These are phyloP conservation scores for Breynia disticha DNA, from an alignment of 441 rosid genomes.

Conservation along the genomic window DNA sequence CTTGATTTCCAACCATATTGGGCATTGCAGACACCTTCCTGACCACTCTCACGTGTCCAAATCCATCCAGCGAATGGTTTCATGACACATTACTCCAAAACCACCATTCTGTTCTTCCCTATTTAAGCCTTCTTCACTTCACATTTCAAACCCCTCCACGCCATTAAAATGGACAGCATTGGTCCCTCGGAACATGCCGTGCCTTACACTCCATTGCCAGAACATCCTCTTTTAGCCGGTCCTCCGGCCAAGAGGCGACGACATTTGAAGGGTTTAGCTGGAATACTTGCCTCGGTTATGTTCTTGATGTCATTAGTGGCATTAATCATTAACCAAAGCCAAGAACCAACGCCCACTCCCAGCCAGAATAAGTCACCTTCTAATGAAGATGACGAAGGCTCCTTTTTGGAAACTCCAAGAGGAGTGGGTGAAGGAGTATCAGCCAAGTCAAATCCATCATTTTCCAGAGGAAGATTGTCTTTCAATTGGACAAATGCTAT, in stretches of 20 bases:
- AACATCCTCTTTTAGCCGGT: constrained; percentile 12
- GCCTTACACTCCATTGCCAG: constrained; percentile 34
- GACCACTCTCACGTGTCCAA: no score
- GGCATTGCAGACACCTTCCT: no score
- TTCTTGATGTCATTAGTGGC: constrained; percentile 31
- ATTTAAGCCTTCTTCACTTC: not conserved
- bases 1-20: no score
- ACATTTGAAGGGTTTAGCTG: constrained; percentile 24
- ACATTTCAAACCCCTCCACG: constrained; percentile 1
- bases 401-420: constrained; percentile 19
- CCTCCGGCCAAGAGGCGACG: constrained; percentile 14
- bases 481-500: constrained; percentile 67
- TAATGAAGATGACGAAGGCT: not conserved
- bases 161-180: not conserved
- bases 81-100: no score
- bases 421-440: constrained; percentile 69
- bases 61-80: no score
- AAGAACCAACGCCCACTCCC: constrained; percentile 9
- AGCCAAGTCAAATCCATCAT: constrained; percentile 48
- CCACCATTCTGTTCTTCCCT: no score
- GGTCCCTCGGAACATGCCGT: constrained; percentile 5
- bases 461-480: constrained; percentile 17
- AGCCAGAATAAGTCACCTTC: constrained; percentile 7
- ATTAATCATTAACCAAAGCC: constrained; percentile 34
- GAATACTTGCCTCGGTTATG: constrained; percentile 21